Evolutionary conservation across 257 asterid genomes (phyloP).

Genomic region (Solanum arcanum): DNA sequence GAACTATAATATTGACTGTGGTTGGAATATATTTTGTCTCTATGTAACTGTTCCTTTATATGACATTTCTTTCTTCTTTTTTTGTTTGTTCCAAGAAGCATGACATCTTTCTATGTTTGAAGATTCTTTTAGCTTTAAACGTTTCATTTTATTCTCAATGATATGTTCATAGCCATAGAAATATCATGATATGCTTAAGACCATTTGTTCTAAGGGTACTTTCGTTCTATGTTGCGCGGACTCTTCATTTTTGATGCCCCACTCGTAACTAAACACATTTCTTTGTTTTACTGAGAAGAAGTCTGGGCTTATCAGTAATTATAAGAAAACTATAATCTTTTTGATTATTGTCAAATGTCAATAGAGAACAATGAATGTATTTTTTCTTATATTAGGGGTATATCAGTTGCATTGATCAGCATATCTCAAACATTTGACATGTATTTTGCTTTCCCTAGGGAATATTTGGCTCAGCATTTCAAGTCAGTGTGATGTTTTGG

Average conservation of each 20-base stretch:
- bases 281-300: not conserved
- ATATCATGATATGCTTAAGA: not conserved
- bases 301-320: not conserved
- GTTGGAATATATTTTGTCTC: not conserved
- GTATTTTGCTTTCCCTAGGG: constrained; percentile 28
- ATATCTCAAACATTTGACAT: not conserved
- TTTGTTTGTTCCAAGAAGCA: not conserved
- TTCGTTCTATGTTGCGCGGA: not conserved
- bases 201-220: not conserved
- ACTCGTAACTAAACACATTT: not conserved
- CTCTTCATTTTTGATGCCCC: not conserved
- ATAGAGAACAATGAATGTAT: not conserved
- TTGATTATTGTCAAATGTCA: not conserved
- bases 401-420: not conserved
- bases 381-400: not conserved
- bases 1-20: not conserved
- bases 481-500: constrained; percentile 64
- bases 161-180: not conserved
- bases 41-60: not conserved
- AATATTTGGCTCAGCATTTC: constrained; percentile 77
- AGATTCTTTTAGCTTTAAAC: not conserved
- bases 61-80: not conserved
- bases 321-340: not conserved
- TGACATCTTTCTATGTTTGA: not conserved
- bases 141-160: not conserved